Evolutionary conservation across 495 filamentous ascomycete species (phyloP), one percentile per base, ranked within the genome.

Genomic region (Talaromyces trachyspermus): DNA sequence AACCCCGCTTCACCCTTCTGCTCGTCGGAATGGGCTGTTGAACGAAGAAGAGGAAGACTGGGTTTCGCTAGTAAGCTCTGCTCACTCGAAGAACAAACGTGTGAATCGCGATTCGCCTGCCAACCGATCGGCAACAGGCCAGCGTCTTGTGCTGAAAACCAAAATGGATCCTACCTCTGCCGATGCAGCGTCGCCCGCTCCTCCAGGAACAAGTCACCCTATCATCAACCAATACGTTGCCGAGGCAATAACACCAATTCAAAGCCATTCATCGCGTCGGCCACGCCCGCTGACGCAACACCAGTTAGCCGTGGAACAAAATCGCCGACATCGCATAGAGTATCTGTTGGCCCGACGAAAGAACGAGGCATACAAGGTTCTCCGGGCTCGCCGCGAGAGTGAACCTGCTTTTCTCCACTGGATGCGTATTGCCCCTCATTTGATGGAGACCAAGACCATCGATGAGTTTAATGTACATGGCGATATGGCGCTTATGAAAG

Each of bases 251-350:
- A 54, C 64, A 15, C 55, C 62, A 12, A 59, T 54, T 14, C 55
- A 58, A 15, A 39, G 14, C 17, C 23, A 54, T 25, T 55, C 60
- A 15, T 58, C 63, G 40, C 78, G 81, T 45, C 80, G 84, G n/a
- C 79, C 84, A 3, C 79, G 92, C 5, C 91, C 89, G 3, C 76
- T 95, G 15, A 98, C 92, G 1, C 85, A 88, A 8, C 92, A 98
- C 62, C 92, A 98, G 57, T 72, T 95, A 23, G 92, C 90, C 6
- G 86, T 97, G 3, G 88, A 95, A 54, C 79, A 84, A 38, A 95
- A 95, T 59, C 78, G 94, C 7, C 85, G 82, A 29, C 82, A 92
- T 61, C 84, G 88, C 11, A 86, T 95, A 33, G 85, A 95, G 43
- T 87, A 92, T 56, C 82, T 92, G 36, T 77, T 98, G 24, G 81